Evolutionary conservation across 1,139 yeast species (phyloP), one percentile per base, ranked within the genome.

Genomic region (Ogataea hybrid): DNA sequence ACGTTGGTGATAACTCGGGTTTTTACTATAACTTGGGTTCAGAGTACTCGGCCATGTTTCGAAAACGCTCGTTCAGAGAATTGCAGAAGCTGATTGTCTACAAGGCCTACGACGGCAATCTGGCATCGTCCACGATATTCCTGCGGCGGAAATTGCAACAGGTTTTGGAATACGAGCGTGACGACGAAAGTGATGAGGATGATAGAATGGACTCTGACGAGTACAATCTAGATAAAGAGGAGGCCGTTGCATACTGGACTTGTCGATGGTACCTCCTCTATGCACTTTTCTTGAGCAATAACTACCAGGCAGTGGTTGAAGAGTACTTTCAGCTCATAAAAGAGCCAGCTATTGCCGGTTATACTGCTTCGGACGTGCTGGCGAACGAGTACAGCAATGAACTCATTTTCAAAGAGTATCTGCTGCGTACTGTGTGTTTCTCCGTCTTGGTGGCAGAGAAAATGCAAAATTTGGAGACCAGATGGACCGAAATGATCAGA

Each of bases 211-310:
- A 37, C 18, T 30, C 35, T 21, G 48, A 44, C 27, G 47, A 43
- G 20, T 32, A 18, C 20, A 25, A 25, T 12, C 30, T 47, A 3
- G 35, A 44, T 2, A 28, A 25, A 4, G 50, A 48, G 4, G 60
- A 54, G 31, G 42, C 48, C 6, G 36, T 49, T 2, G 44, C 57
- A 9, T 56, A 54, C 38, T 57, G 56, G 55, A 50, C 46, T 12
- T 51, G 58, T 33, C 47, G 57, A 11, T 55, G 58, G 58, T 44
- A 44, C 17, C 31, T 53, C 20, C 15, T 56, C 6, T 57, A 56
- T 28, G 46, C 50, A 0, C 18, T 35, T 5, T 57, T 53, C 35
- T 37, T 47, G 27, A 44, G 41, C 17, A 42, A 45, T 35, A 48
- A 52, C 31, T 56, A 49, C 25, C 33, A 28, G 4, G 36, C 30